Evolutionary conservation across 1,284 basidiomycete genomes (phyloP).

Genomic region (Afroboletus lepidellus): DNA sequence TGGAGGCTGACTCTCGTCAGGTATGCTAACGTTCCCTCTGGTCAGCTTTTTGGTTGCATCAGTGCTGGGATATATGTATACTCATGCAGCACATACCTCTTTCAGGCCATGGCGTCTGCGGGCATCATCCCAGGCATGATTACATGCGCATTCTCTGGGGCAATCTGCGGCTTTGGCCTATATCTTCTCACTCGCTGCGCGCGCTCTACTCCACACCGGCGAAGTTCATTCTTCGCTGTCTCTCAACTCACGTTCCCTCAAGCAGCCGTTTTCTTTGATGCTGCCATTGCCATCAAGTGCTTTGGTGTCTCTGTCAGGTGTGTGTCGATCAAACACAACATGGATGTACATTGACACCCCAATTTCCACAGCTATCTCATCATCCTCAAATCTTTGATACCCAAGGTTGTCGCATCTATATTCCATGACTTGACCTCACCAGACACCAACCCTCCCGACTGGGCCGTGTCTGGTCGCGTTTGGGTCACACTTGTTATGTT

Average conservation of each 20-base stretch:
- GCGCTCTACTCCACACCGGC: constrained; percentile 69
- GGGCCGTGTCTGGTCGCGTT: constrained; percentile 74
- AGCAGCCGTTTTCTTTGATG: constrained; percentile 84
- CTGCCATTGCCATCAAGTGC: constrained; percentile 94
- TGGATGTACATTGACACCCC: background rate
- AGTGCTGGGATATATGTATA: background rate
- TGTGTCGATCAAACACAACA: constrained; percentile 14
- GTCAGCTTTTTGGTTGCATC: constrained; percentile 38
- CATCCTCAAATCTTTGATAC: constrained; percentile 93
- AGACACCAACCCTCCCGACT: constrained; percentile 63
- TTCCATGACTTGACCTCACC: constrained; percentile 73
- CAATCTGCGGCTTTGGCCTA: constrained; percentile 81
- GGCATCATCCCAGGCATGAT: constrained; percentile 85
- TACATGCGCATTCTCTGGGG: constrained; percentile 86
- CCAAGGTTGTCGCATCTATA: constrained; percentile 86
- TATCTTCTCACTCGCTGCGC: constrained; percentile 90
- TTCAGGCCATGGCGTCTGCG: constrained; percentile 79
- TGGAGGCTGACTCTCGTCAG: constrained; percentile 36
- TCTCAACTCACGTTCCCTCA: constrained; percentile 83
- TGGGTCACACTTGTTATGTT: constrained; percentile 86
- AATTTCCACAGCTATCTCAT: constrained; percentile 73
- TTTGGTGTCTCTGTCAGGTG: constrained; percentile 95
- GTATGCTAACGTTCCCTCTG: constrained; percentile 82
- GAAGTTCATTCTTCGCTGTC: constrained; percentile 86
- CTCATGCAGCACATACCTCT: background rate